Base-by-base conservation (phyloP, 257 asterid species). In the Penstemon newberryi region DNA sequence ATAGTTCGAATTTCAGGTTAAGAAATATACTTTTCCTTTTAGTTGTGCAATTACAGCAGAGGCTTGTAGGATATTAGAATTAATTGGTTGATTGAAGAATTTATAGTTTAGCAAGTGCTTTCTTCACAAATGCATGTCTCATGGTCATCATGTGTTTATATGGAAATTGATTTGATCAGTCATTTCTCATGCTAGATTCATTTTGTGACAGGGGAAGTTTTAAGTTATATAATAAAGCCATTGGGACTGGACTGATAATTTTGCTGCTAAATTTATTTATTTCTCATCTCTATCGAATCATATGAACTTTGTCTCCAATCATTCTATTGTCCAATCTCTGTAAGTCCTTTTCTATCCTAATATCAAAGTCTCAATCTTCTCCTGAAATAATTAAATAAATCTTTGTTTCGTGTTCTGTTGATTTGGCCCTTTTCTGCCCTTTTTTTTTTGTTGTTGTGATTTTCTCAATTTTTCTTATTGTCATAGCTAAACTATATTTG, bases 401-500 rank as follows among this genome's bases (percentile, higher is more conserved):
- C 51, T 45, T 3, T 45, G 10, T 5, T 45, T 7, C 51, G 33
- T 2, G 33, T 25, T 19, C 8, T 19, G 10, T 11, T 45, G 33
- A 3, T 41, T 52, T 62, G 13, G 56, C 25, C 50, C 54, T 49
- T n/a, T 61, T 61, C 7, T 61, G 51, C 15, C 7, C 3, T 53
- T 43, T 36, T 62, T 39, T 10, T 18, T 13, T 9, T 1, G 2
- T 63, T 41, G 61, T 67, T 7, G 18, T 56, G 40, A 12, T 50
- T 54, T 61, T 8, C 8, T 42, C 3, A 43, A 4, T 15, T 62
- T 45, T 18, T 47, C 19, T 42, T 51, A 7, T 45, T 61, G 19
- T 70, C 12, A 62, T 36, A 74, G 71, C 15, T 75, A 67, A 11
- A 42, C 62, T 56, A 42, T 59, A 12, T 13, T 47, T 73, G 62